phyloP scores from a whole-genome alignment of 768 basidiomycete genomes.

The Fibroporia radiculosa region DNA sequence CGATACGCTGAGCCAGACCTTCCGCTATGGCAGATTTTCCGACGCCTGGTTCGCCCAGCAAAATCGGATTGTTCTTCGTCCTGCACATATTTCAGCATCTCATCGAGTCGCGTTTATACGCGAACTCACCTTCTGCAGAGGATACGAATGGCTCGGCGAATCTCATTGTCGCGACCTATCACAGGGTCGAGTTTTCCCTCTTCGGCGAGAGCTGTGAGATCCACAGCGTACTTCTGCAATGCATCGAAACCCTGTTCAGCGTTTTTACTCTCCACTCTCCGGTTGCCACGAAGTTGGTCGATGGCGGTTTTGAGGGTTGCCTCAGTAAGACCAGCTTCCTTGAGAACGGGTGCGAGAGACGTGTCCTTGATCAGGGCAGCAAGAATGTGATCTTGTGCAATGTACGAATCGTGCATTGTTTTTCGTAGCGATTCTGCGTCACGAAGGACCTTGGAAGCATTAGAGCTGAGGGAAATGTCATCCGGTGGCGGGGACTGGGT shows the following conservation, averaged over 20 bases:
- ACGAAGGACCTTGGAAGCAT: constrained; percentile 54
- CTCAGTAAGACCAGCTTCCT: constrained; percentile 68
- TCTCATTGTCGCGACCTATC: constrained; percentile 89
- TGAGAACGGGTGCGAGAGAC: constrained; percentile 59
- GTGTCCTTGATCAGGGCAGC: constrained; percentile 76
- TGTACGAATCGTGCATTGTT: constrained; percentile 83
- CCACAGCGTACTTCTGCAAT: constrained; percentile 79
- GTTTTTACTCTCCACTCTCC: constrained; percentile 75
- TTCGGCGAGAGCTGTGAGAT: constrained; percentile 80
- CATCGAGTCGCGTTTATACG: background rate
- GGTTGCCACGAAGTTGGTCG: constrained; percentile 73
- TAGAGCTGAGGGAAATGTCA: constrained; percentile 56
- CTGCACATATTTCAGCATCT: constrained; percentile 29
- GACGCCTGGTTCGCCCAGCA: constrained; percentile 92
- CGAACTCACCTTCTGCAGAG: constrained; percentile 59
- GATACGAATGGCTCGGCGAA: constrained; percentile 77
- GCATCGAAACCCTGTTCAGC: constrained; percentile 95
- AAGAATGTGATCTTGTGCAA: constrained; percentile 89
- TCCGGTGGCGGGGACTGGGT: constrained; percentile 82
- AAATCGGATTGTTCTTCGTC: constrained; percentile 96
- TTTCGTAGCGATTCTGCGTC: constrained; percentile 75
- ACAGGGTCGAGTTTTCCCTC: constrained; percentile 96
- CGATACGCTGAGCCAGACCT: constrained; percentile 91
- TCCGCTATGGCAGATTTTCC: constrained; percentile 96
- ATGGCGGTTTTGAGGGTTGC: constrained; percentile 68